These are phyloP conservation scores for Furcasterigmium sp. DNA, from an alignment of 2,329 filamentous ascomycete genomes.

Conservation along the genomic window DNA sequence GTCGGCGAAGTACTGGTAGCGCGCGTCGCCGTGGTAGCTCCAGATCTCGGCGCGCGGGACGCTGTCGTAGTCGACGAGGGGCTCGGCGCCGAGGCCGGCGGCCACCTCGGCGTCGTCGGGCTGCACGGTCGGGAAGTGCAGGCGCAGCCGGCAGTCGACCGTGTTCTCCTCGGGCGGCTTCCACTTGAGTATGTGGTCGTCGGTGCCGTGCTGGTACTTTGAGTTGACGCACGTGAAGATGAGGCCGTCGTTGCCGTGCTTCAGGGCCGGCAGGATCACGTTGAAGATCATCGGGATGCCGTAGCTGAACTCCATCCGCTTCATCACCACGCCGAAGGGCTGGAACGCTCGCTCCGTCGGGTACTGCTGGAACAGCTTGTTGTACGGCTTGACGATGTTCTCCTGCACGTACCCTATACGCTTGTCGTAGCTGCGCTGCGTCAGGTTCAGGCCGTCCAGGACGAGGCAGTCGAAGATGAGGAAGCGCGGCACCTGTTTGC, in stretches of 20 bases:
- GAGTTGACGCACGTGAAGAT: slow-evolving; percentile 95
- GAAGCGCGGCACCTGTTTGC: slow-evolving; percentile 68
- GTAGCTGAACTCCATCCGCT: slow-evolving; percentile 85
- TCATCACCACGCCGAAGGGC: slow-evolving; percentile 80
- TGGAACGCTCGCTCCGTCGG: slow-evolving; percentile 65
- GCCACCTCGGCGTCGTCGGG: slow-evolving; percentile 36
- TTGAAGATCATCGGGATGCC: slow-evolving; percentile 89
- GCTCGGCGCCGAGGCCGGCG: slow-evolving; percentile 31
- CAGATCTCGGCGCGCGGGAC: slow-evolving; percentile 70
- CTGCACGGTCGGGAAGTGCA: slow-evolving; percentile 69
- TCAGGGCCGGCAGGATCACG: slow-evolving; percentile 74
- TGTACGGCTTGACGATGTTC: slow-evolving; percentile 68
- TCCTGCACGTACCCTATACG: slow-evolving; percentile 82
- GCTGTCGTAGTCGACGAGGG: slow-evolving; percentile 73
- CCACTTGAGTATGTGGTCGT: slow-evolving; percentile 94
- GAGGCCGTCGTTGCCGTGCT: slow-evolving; percentile 91
- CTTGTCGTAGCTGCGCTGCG: slow-evolving; percentile 79
- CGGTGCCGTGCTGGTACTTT: slow-evolving; percentile 83
- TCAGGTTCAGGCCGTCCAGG: slow-evolving; percentile 70
- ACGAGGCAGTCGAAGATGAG: slow-evolving; percentile 92
- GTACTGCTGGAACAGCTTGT: slow-evolving; percentile 56
- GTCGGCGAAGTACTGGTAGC: slow-evolving; percentile 61
- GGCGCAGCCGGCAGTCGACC: slow-evolving; percentile 78
- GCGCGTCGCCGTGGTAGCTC: slow-evolving; percentile 47
- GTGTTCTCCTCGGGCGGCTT: slow-evolving; percentile 95